Evolutionary conservation across 306 rosid species (phyloP).

Genomic region (Albizia julibrissin): DNA sequence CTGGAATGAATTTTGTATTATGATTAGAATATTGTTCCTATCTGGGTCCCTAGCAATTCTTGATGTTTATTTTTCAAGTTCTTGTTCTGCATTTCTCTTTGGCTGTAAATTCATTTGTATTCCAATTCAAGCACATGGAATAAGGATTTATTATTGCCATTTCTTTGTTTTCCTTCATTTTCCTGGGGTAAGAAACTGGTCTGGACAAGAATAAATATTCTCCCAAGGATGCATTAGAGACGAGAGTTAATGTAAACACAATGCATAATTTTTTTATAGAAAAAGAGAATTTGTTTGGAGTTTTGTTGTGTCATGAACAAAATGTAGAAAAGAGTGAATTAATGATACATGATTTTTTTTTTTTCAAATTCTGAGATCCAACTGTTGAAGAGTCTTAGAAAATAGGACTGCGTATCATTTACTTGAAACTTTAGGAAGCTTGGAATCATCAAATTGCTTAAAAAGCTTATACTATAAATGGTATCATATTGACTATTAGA

Average conservation of each 20-base stretch:
- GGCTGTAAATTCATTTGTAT: not conserved
- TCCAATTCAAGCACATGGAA: not conserved
- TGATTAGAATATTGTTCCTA: constrained; percentile 44
- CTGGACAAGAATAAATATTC: not conserved
- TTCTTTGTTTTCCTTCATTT: not conserved
- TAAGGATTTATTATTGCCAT: not conserved
- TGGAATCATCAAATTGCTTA: no score
- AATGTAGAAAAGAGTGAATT: not conserved
- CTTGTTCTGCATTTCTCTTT: not conserved
- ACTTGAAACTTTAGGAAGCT: no score
- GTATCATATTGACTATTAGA: no score
- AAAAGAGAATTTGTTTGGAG: no score
- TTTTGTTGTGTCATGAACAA: not conserved
- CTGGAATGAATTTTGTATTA: constrained; percentile 49
- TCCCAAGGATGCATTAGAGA: not conserved
- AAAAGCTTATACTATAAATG: no score
- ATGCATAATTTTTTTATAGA: no score
- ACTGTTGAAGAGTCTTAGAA: no score
- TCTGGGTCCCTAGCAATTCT: not conserved
- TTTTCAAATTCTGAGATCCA: not conserved
- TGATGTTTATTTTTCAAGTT: constrained; percentile 1
- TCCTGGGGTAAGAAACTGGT: not conserved
- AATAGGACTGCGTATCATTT: no score
- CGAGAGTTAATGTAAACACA: not conserved
- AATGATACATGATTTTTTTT: no score